Evolutionary conservation across 2,329 filamentous ascomycete genomes (phyloP).

Genomic region (Coniochaeta prunicola): DNA sequence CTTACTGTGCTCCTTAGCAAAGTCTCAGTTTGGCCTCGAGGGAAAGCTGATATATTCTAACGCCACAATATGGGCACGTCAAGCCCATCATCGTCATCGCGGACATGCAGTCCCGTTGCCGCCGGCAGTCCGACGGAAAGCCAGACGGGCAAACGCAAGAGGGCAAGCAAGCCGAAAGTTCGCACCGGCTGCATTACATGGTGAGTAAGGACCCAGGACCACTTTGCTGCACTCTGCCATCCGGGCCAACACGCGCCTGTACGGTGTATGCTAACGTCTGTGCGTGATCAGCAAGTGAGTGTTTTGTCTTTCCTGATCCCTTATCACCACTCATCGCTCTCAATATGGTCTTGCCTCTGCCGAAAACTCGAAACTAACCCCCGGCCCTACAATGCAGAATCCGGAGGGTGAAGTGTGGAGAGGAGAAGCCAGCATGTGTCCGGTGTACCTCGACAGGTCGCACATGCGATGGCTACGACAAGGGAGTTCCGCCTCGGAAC

Average conservation of each 20-base stretch:
- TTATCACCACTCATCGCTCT: neutral
- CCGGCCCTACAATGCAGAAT: constrained; percentile 16
- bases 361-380: neutral
- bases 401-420: constrained; percentile 27
- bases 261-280: neutral
- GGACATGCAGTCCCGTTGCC: neutral
- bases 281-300: neutral
- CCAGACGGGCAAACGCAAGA: neutral
- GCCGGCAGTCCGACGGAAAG: neutral
- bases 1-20: neutral
- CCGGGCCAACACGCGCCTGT: neutral
- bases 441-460: constrained; percentile 24
- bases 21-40: neutral
- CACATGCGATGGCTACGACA: constrained; percentile 27
- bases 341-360: neutral
- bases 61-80: neutral
- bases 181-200: constrained; percentile 13
- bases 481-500: constrained; percentile 10
- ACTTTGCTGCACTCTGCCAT: neutral
- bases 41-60: neutral
- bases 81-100: neutral
- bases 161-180: constrained; percentile 12
- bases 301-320: neutral
- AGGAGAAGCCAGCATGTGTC: constrained; percentile 24
- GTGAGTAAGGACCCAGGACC: neutral